phyloP scores from a whole-genome alignment of 2,329 filamentous ascomycete genomes.

The Alternaria sp. region DNA sequence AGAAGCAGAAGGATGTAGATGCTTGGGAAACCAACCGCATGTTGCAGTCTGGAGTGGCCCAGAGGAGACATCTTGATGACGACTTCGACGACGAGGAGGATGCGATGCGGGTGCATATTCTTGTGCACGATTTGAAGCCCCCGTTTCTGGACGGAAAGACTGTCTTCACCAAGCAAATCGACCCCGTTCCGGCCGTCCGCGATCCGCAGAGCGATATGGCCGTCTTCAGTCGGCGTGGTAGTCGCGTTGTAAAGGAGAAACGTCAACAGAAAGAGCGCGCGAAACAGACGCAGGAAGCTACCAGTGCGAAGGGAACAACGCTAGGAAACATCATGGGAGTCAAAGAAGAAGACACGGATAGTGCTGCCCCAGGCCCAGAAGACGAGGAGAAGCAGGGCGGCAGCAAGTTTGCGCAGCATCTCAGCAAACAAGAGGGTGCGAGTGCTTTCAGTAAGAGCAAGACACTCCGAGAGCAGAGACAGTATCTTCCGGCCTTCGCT shows the following conservation, averaged over 20 bases:
- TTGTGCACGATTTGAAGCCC: constrained; percentile 92
- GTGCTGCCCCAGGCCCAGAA: constrained; percentile 76
- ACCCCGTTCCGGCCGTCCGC: constrained; percentile 89
- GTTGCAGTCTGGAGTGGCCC: constrained; percentile 94
- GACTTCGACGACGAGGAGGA: constrained; percentile 94
- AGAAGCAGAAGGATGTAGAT: constrained; percentile 93
- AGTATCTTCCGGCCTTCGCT: constrained; percentile 93
- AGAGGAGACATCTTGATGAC: constrained; percentile 78
- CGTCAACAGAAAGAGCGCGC: constrained; percentile 92
- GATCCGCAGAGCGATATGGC: constrained; percentile 99
- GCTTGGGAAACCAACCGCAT: constrained; percentile 99
- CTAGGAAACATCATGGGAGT: constrained; percentile 95
- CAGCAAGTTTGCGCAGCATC: constrained; percentile 86
- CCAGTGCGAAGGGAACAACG: constrained; percentile 88
- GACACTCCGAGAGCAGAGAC: constrained; percentile 85
- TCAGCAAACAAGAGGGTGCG: constrained; percentile 83
- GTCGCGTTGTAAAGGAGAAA: constrained; percentile 87
- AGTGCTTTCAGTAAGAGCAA: constrained; percentile 95
- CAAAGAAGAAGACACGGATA: constrained; percentile 88
- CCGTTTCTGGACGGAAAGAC: constrained; percentile 94
- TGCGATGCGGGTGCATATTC: constrained; percentile 82
- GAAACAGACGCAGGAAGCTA: constrained; percentile 93
- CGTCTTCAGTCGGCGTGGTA: constrained; percentile 94
- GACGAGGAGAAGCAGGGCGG: constrained; percentile 72
- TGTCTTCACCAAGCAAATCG: constrained; percentile 95